phyloP scores from a whole-genome alignment of 192 early-diverging fungal species.

The Geranomyces michiganensis region DNA sequence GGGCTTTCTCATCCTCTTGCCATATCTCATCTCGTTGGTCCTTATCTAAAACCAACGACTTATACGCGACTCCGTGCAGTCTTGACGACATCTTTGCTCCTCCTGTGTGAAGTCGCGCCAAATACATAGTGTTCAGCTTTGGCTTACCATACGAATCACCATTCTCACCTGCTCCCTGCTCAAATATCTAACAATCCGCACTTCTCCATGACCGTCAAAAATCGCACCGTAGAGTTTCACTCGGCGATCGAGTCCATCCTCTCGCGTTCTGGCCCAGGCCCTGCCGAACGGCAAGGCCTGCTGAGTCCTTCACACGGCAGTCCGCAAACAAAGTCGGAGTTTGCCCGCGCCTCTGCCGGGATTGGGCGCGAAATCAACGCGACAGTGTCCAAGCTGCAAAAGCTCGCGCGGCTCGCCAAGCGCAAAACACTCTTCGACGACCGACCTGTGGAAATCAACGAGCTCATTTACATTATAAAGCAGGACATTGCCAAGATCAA shows the following conservation, averaged over 20 bases:
- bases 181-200: background rate
- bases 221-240: slow-evolving; percentile 86
- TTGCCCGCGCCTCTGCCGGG: slow-evolving; percentile 76
- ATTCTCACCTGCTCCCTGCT: too few species aligned
- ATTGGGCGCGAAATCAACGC: slow-evolving; percentile 88
- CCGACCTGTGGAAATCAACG: slow-evolving; percentile 91
- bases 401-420: slow-evolving; percentile 90
- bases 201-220: slow-evolving; percentile 46
- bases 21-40: too few species aligned
- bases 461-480: slow-evolving; percentile 92
- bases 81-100: too few species aligned
- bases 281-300: slow-evolving; percentile 26
- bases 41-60: too few species aligned
- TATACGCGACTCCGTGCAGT: too few species aligned
- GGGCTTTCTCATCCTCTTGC: too few species aligned
- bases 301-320: slow-evolving; percentile 27
- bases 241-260: slow-evolving; percentile 76
- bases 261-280: slow-evolving; percentile 41
- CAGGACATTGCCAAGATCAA: slow-evolving; percentile 95
- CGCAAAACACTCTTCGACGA: slow-evolving; percentile 97
- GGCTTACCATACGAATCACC: too few species aligned
- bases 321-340: slow-evolving; percentile 68
- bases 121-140: too few species aligned
- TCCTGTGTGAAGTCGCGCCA: too few species aligned
- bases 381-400: slow-evolving; percentile 81